Evolutionary conservation across 345 rosid genomes (phyloP), one percentile per base, ranked within the genome.

Genomic region (Cardiospermum halicacabum): DNA sequence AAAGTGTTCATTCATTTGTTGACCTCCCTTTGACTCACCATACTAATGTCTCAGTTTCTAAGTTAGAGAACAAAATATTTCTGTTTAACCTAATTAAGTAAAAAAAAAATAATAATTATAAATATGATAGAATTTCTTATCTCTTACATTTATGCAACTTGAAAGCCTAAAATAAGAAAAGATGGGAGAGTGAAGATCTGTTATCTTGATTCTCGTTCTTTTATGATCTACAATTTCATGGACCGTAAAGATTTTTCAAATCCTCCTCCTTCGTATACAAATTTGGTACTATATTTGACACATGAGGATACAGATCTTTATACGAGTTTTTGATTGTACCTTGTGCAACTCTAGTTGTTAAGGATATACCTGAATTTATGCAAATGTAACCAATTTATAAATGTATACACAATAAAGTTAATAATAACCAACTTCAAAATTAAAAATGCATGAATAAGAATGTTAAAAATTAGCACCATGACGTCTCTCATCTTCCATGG

Each of bases 201-300:
- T n/a, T 22, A 32, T 37, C 45, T 39, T 4, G 53, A 32, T 53
- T 24, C 4, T n/a, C 53, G 26, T 48, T 55, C 25, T 61, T 53
- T 30, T 51, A 53, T 4, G 45, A 47, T 59, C 56, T 57, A 24
- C 57, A 42, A 3, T 64, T 47, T 88, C 81, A 94, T 50, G 97
- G 99, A 67, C 90, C 83, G 81, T 73, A 74, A 30, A 94, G 97
- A 78, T 68, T 76, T 76, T 78, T 94, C 39, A 91, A 85, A 77
- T 94, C 96, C 73, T 91, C 99, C 68, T 89, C 92, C 66, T 89
- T 94, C 2, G 99, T 97, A 69, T 89, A 94, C 97, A 96, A 89
- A 63, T 74, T 72, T 21, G 99, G 99, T 73, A 90, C 81, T 65
- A 94, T 91, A 82, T 94, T 91, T 15, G 85, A 72, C 28, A 94